These are phyloP conservation scores for Pontederia paniculata DNA, from an alignment of 176 grass and related monocot species.

Conservation along the genomic window DNA sequence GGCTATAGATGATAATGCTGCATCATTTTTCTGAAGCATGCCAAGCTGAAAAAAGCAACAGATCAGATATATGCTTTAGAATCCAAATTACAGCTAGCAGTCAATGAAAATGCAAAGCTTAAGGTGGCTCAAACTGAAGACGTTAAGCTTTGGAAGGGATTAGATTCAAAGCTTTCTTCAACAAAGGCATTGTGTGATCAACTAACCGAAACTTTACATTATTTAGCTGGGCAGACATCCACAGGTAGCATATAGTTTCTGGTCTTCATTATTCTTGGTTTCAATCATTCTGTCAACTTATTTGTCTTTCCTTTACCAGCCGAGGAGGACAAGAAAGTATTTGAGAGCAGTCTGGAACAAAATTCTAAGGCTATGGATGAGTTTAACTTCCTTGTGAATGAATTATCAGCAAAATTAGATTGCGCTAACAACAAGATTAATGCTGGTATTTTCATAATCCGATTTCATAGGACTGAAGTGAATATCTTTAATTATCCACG, in stretches of 20 bases:
- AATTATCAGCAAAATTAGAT: conserved; percentile 54
- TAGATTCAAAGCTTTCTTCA: conserved; percentile 82
- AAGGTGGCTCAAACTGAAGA: conserved; percentile 81
- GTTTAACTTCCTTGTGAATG: conserved; percentile 40
- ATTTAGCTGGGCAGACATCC: conserved; percentile 56
- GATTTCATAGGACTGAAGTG: not conserved
- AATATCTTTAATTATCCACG: not conserved
- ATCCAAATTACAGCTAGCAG: conserved; percentile 62
- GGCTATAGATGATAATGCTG: not conserved
- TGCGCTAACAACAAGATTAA: conserved; percentile 41
- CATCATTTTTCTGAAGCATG: conserved; percentile 33
- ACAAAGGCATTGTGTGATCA: conserved; percentile 78
- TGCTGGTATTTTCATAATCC: conserved; percentile 28
- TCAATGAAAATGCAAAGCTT: conserved; percentile 80
- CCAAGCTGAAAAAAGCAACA: conserved; percentile 61
- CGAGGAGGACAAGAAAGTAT: conserved; percentile 60
- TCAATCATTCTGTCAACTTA: conserved; percentile 12
- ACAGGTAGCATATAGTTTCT: conserved; percentile 35
- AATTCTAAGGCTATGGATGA: conserved; percentile 64
- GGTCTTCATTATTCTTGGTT: not conserved
- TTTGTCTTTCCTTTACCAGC: conserved; percentile 40
- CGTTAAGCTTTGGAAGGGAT: conserved; percentile 67
- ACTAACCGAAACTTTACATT: conserved; percentile 75
- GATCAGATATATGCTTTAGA: conserved; percentile 79
- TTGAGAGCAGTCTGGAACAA: conserved; percentile 56